A percentile compares a stretch with the other conserved stretches of the same genome.
These are phyloP conservation scores for Podospora bellae-mahoneyi DNA, from an alignment of 495 filamentous ascomycete genomes.

Conservation along the genomic window DNA sequence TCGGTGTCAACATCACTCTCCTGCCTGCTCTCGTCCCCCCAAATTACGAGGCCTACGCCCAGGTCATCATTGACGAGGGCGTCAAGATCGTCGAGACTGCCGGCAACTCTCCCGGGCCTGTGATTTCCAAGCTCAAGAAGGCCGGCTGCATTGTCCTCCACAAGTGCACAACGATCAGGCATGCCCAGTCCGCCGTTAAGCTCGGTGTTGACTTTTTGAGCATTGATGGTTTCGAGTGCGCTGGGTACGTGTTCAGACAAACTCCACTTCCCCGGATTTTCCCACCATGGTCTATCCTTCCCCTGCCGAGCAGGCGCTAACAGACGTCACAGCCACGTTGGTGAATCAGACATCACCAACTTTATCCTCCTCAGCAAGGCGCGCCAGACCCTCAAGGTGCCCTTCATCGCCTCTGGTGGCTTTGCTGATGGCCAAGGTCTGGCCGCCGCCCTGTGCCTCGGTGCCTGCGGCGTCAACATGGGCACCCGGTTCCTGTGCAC, in stretches of 20 bases:
- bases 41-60: constrained; percentile 88
- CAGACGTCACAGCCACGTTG: constrained; percentile 55
- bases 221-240: constrained; percentile 98
- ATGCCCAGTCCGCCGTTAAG: constrained; percentile 88
- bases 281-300: constrained; percentile 9
- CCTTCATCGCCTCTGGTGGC: constrained; percentile 93
- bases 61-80: constrained; percentile 88
- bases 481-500: constrained; percentile 94
- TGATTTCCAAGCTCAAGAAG: constrained; percentile 84
- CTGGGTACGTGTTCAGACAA: constrained; percentile 58
- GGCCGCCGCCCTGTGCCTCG: constrained; percentile 85
- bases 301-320: background rate
- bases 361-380: constrained; percentile 89
- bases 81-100: constrained; percentile 95
- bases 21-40: constrained; percentile 86
- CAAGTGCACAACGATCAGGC: constrained; percentile 96
- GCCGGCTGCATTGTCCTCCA: constrained; percentile 78
- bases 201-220: constrained; percentile 94
- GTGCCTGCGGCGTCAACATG: constrained; percentile 96
- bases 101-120: constrained; percentile 87
- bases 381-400: constrained; percentile 76
- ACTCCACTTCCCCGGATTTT: constrained; percentile 5
- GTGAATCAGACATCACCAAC: constrained; percentile 95
- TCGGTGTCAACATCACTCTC: constrained; percentile 94
- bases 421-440: constrained; percentile 94